A percentile compares a stretch with the other conserved stretches of the same genome.
Evolutionary conservation across 2,329 filamentous ascomycete genomes (phyloP).

Genomic region (Alternaria atra): DNA sequence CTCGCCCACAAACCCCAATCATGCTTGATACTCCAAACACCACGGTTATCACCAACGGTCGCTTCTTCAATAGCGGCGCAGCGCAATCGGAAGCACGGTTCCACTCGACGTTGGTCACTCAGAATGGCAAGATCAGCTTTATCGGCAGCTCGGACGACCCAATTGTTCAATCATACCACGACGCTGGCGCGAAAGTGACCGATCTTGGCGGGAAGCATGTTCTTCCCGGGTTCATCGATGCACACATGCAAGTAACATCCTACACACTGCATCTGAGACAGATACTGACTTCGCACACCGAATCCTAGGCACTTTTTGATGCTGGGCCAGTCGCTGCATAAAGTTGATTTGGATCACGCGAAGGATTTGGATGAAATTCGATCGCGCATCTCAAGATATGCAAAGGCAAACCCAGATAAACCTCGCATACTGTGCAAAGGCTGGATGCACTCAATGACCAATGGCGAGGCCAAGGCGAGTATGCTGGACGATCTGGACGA

Average conservation of each 20-base stretch:
- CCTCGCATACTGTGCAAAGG: slow-evolving; percentile 62
- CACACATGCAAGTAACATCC: slow-evolving; percentile 57
- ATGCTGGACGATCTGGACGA: slow-evolving; percentile 63
- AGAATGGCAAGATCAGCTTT: slow-evolving; percentile 53
- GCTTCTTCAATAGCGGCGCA: slow-evolving; percentile 29
- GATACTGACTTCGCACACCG: background rate
- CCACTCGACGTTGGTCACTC: slow-evolving; percentile 50
- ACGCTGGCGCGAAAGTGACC: slow-evolving; percentile 28
- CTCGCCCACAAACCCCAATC: background rate
- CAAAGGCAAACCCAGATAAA: slow-evolving; percentile 55
- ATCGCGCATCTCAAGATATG: slow-evolving; percentile 56
- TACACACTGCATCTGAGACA: background rate
- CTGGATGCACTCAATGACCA: slow-evolving; percentile 67
- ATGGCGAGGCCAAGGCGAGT: slow-evolving; percentile 58
- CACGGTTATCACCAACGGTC: slow-evolving; percentile 41
- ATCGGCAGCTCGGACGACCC: slow-evolving; percentile 45
- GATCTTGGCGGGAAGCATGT: slow-evolving; percentile 54
- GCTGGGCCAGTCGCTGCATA: slow-evolving; percentile 64
- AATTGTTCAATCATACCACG: slow-evolving; percentile 39
- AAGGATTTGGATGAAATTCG: slow-evolving; percentile 61
- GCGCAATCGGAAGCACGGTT: slow-evolving; percentile 16
- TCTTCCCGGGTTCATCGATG: slow-evolving; percentile 66
- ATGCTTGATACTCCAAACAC: slow-evolving; percentile 20
- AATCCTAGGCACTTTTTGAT: slow-evolving; percentile 56
- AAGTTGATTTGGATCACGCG: slow-evolving; percentile 60